Evolutionary conservation across 139 green algal species (phyloP).

Genomic region (Mesotaenium endlicherianum): DNA sequence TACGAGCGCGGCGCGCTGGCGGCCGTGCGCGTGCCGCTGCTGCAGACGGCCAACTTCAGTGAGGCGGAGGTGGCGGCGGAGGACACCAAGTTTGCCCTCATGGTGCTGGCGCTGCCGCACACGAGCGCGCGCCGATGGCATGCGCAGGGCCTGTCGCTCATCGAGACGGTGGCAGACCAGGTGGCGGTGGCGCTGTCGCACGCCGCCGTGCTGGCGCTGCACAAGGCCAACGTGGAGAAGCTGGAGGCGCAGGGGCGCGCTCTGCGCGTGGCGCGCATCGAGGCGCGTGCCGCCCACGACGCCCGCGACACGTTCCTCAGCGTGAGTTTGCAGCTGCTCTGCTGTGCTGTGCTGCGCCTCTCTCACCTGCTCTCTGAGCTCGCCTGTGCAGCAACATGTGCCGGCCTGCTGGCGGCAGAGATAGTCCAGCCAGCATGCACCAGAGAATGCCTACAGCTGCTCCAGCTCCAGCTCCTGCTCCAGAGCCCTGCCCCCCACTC

Average conservation of each 20-base stretch:
- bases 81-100: conserved; percentile 7
- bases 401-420: too few relatives aligned
- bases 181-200: background rate
- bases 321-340: too few relatives aligned
- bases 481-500: too few relatives aligned
- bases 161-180: conserved; percentile 4
- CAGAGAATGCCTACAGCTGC: too few relatives aligned
- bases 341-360: too few relatives aligned
- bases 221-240: background rate
- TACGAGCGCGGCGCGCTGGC: background rate
- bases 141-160: background rate
- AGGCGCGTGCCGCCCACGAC: background rate
- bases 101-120: conserved; percentile 12
- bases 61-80: background rate
- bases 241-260: conserved; percentile 7
- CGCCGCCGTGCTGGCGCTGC: background rate
- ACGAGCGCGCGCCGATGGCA: background rate
- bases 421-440: too few relatives aligned
- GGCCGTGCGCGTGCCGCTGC: background rate
- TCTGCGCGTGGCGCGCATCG: background rate
- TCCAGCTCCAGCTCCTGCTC: too few relatives aligned
- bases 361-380: too few relatives aligned
- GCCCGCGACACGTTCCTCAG: conserved; percentile 8
- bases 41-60: background rate
- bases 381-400: too few relatives aligned